These are phyloP conservation scores for Aaosphaeria pasadenensis DNA, from an alignment of 2,329 filamentous ascomycete genomes.

Conservation along the genomic window DNA sequence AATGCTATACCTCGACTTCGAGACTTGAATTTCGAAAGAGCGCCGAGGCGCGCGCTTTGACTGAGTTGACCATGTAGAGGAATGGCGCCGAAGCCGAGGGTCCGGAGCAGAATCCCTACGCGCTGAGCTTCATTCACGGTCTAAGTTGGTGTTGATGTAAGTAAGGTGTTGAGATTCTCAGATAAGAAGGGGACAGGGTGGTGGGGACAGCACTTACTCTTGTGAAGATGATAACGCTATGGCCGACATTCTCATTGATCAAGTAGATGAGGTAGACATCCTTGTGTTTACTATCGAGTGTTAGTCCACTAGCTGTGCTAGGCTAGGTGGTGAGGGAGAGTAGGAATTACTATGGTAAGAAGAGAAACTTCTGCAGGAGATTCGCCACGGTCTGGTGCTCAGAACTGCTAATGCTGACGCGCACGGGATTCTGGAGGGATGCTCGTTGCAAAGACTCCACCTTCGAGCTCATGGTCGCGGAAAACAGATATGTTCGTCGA, in stretches of 20 bases:
- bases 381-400: conserved; percentile 92
- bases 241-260: conserved; percentile 81
- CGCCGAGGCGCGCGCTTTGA: conserved; percentile 81
- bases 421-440: conserved; percentile 77
- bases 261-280: conserved; percentile 87
- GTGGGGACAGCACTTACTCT: no score
- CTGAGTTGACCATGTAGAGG: conserved; percentile 90
- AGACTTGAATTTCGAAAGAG: conserved; percentile 84
- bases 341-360: conserved; percentile 51
- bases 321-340: background rate
- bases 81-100: conserved; percentile 85
- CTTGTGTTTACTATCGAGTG: conserved; percentile 71
- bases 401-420: conserved; percentile 75
- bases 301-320: background rate
- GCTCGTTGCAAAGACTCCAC: conserved; percentile 91
- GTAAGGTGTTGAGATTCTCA: no score
- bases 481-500: conserved; percentile 75
- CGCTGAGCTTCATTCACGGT: conserved; percentile 91
- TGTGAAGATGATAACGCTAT: conserved; percentile 82
- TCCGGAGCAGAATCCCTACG: conserved; percentile 75
- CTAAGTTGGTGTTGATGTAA: conserved; percentile 44
- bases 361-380: conserved; percentile 79
- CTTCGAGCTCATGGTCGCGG: conserved; percentile 89
- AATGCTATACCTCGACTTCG: conserved; percentile 51
- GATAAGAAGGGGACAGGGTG: no score